Evolutionary conservation across 2,329 filamentous ascomycete species (phyloP).

Genomic region (Thermomyces lanuginosus): DNA sequence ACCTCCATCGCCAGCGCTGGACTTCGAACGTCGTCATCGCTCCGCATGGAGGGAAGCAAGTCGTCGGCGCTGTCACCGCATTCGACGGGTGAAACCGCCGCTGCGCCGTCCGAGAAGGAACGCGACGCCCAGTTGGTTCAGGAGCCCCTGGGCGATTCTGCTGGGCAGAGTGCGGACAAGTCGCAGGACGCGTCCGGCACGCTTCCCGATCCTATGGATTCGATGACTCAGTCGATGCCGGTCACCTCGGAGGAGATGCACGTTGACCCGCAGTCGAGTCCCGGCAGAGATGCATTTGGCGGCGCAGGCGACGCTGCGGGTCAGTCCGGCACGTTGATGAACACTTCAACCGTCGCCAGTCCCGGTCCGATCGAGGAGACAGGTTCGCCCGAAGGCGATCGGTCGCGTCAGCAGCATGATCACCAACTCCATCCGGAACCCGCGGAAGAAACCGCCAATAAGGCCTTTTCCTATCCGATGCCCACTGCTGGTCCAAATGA

Average conservation of each 20-base stretch:
- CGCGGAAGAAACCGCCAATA: conserved; percentile 26
- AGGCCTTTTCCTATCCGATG: conserved; percentile 48
- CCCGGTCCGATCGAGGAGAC: conserved; percentile 31
- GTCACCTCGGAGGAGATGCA: conserved; percentile 32
- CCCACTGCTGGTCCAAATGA: conserved; percentile 36
- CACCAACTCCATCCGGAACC: conserved; percentile 21
- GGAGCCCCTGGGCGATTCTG: conserved; percentile 20
- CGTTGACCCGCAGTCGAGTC: conserved; percentile 35
- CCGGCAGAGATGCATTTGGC: conserved; percentile 34
- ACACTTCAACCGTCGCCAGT: conserved; percentile 33
- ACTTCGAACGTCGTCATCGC: conserved; percentile 19
- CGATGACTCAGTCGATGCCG: conserved; percentile 32
- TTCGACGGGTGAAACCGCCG: no score
- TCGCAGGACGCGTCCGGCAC: conserved; percentile 11
- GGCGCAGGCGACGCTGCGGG: conserved; percentile 33
- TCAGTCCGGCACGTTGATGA: conserved; percentile 34
- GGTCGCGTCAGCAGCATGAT: conserved; percentile 17
- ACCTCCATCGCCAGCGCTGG: conserved; percentile 28
- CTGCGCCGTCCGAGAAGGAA: conserved; percentile 17
- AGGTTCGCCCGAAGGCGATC: conserved; percentile 26
- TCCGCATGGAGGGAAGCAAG: conserved; percentile 18
- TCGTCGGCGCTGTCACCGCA: conserved; percentile 16
- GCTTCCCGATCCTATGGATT: conserved; percentile 33
- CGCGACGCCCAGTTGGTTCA: conserved; percentile 26
- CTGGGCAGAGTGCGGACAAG: conserved; percentile 18